phyloP scores from a whole-genome alignment of 441 rosid species.

The Mallotus japonicus region DNA sequence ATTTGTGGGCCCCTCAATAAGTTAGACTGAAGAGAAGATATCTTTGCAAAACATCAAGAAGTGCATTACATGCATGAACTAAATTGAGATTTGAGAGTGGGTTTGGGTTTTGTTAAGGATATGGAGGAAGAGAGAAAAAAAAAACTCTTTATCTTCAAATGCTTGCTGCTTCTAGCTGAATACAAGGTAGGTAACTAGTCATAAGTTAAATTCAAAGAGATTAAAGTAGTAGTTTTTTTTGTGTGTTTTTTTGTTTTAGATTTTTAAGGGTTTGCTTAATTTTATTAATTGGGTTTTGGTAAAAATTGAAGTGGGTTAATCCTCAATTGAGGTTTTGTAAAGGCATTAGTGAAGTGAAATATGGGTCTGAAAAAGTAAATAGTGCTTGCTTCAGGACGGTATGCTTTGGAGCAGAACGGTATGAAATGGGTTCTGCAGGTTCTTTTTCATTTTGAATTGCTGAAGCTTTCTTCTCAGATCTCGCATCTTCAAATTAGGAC shows the following conservation, averaged over 20 bases:
- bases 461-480: too few species aligned
- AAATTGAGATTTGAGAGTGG: too few species aligned
- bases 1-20: too few species aligned
- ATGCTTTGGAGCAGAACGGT: too few species aligned
- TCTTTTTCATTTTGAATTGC: too few species aligned
- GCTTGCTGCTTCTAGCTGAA: slow-evolving; percentile 19
- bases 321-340: background rate
- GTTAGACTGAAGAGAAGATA: too few species aligned
- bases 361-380: slow-evolving; percentile 70
- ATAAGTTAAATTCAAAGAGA: background rate
- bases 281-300: slow-evolving; percentile 22
- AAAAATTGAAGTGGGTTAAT: slow-evolving; percentile 6
- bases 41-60: too few species aligned
- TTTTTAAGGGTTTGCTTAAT: slow-evolving; percentile 9
- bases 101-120: too few species aligned
- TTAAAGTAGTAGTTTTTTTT: background rate
- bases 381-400: slow-evolving; percentile 18
- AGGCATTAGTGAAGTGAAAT: background rate
- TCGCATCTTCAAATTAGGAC: too few species aligned
- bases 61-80: too few species aligned
- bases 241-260: slow-evolving; percentile 1
- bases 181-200: slow-evolving; percentile 20
- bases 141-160: slow-evolving; percentile 15
- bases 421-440: too few species aligned
- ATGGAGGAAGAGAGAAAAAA: background rate